Evolutionary conservation across 2,329 filamentous ascomycete genomes (phyloP), one percentile per base, ranked within the genome.

Genomic region (Exophiala sp.): DNA sequence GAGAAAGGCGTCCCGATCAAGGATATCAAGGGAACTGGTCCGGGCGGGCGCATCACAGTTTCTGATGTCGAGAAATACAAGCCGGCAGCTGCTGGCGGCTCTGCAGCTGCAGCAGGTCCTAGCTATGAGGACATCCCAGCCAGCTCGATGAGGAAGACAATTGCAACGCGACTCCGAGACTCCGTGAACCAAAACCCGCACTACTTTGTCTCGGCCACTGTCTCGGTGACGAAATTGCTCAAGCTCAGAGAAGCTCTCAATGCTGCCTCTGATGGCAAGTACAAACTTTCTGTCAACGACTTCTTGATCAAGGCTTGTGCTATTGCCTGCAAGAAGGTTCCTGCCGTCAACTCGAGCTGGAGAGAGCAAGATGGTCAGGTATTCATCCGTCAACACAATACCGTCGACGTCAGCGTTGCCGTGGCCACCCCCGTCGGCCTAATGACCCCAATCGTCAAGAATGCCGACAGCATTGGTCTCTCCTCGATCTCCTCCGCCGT

Each of bases 271-370:
- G 85, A 95, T 57, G 93, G 91, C 73, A 83, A 89, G 72, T 98
- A 95, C 82, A 98, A 96, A 82, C 86, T 98, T 52, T 96, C 90
- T n/a, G 88, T 98, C 73, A 98, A 98, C 74, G 93, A 98, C 74
- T 95, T 98, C 80, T 79, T 98, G 58, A 88, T 98, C 80, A 98
- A 98, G 81, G 93, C 91, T 62, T 87, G 91, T 52, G 87, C 82
- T 52, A 76, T 86, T 57, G 93, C 93, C 56, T 88, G 85, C 68
- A 85, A 85, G 75, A 96, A 95, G 80, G 90, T 97, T 42, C 93
- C 93, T 52, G 81, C 86, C 59, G 93, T 90, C 73, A 98, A 98
- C 81, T 90, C 90, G 43, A 91, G 87, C 69, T 98, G 93, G 91
- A 75, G 76, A 47, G 81, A 84, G 67, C 83, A 86, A 65, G 85